Conservation (phyloP, 805 yeast genomes). For the Yarrowia alimentaria region DNA sequence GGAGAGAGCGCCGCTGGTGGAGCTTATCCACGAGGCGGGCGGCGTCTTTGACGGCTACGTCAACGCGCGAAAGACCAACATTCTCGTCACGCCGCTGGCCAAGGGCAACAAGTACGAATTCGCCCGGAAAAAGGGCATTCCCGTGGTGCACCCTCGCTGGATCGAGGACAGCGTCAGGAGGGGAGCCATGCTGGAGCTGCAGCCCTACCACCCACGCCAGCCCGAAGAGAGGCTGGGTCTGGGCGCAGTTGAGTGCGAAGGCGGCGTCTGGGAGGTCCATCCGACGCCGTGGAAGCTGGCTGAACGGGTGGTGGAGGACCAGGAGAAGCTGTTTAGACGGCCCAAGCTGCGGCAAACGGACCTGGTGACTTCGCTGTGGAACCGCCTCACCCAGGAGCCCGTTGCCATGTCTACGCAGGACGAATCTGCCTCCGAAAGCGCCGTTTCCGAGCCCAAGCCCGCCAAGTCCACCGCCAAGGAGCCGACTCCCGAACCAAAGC, state of each 20-base stretch:
- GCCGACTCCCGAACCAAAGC: no score
- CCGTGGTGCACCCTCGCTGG: conserved; percentile 49
- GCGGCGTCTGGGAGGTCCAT: no score
- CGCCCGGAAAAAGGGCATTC: conserved; percentile 45
- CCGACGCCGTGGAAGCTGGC: background rate
- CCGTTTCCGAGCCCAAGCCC: no score
- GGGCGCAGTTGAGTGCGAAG: no score
- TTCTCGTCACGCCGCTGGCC: conserved; percentile 37
- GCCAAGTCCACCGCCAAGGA: no score
- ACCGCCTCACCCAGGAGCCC: no score
- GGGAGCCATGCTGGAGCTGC: conserved; percentile 44
- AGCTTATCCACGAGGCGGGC: conserved; percentile 39
- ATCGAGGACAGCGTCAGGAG: conserved; percentile 44
- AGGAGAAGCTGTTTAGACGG: conserved; percentile 2
- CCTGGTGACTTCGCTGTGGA: conserved; percentile 9
- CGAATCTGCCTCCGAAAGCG: no score
- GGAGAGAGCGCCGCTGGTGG: conserved; percentile 32
- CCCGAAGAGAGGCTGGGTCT: no score
- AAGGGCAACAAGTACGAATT: conserved; percentile 41
- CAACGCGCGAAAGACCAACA: conserved; percentile 30
- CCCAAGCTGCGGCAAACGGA: no score
- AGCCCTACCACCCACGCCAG: conserved; percentile 42
- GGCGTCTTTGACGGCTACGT: conserved; percentile 38
- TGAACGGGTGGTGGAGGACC: background rate
- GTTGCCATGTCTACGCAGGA: no score